phyloP scores from a whole-genome alignment of 805 yeast species.

The Yarrowia sp. region DNA sequence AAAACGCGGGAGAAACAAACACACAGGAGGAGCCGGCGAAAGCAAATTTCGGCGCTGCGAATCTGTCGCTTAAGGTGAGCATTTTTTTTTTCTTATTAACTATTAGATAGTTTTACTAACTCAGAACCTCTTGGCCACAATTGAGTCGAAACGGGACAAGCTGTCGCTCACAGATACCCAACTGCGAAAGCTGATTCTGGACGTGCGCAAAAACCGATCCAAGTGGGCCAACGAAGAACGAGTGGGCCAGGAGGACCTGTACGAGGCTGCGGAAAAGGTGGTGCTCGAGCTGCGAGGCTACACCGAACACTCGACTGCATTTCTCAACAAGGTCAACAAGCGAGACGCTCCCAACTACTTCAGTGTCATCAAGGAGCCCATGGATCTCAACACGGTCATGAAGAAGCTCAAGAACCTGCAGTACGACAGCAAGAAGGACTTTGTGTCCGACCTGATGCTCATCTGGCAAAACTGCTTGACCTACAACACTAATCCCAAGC shows the following conservation, averaged over 20 bases:
- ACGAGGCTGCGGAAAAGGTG: conserved; percentile 96
- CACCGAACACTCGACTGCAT: conserved; percentile 96
- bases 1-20: not conserved
- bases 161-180: conserved; percentile 74
- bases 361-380: conserved; percentile 83
- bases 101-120: conserved; percentile 6
- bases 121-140: conserved; percentile 65
- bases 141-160: conserved; percentile 76
- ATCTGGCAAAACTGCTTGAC: conserved; percentile 94
- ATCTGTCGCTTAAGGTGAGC: conserved; percentile 57
- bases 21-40: conserved; percentile 28
- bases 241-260: conserved; percentile 95
- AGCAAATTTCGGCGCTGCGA: conserved; percentile 66
- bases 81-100: not conserved
- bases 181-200: conserved; percentile 78
- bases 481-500: conserved; percentile 92
- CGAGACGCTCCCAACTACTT: conserved; percentile 98
- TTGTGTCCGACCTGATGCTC: conserved; percentile 91
- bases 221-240: conserved; percentile 97
- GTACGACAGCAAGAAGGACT: conserved; percentile 79
- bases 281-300: conserved; percentile 83
- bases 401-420: conserved; percentile 81
- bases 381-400: conserved; percentile 94
- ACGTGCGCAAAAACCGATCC: conserved; percentile 90
- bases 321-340: conserved; percentile 91